Conservation (phyloP, 805 yeast genomes). For the Starmera amethionina region DNA sequence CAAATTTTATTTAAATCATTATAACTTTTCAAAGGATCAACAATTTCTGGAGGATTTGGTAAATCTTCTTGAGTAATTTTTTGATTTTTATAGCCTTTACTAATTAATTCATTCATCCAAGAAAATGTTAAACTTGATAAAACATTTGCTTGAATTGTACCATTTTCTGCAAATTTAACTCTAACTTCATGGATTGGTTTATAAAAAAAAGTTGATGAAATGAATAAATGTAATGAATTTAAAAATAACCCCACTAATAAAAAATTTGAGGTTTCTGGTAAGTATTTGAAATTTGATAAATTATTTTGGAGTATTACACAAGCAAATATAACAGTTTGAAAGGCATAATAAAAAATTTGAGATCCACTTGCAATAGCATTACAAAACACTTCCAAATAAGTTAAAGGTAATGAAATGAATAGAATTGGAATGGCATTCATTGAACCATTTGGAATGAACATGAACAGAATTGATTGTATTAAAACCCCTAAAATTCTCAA, state of each 20-base stretch:
- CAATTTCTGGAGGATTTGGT: conserved; percentile 65
- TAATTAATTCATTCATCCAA: conserved; percentile 88
- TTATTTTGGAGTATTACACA: conserved; percentile 32
- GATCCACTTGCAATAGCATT: conserved; percentile 51
- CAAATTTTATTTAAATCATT: conserved; percentile 46
- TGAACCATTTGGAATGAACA: neutral
- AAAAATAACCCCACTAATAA: conserved; percentile 16
- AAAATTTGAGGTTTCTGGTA: too few relatives aligned
- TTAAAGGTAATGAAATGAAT: conserved; percentile 30
- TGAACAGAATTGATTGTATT: conserved; percentile 6
- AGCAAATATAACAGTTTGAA: conserved; percentile 35
- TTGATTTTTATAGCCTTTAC: conserved; percentile 48
- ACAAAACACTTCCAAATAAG: conserved; percentile 32
- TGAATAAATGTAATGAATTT: conserved; percentile 18
- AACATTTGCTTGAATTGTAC: conserved; percentile 53
- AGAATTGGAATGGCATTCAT: conserved; percentile 10
- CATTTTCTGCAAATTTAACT: conserved; percentile 22
- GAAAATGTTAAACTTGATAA: conserved; percentile 70
- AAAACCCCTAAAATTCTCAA: conserved; percentile 1
- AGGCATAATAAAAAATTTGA: conserved; percentile 67
- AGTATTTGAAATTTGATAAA: conserved; percentile 18
- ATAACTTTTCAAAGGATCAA: conserved; percentile 46
- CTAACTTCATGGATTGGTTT: conserved; percentile 31
- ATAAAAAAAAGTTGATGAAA: conserved; percentile 26
- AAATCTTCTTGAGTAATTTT: conserved; percentile 54